Conservation (phyloP, 2,329 filamentous ascomycete genomes). For the Atkinsonella texensis region DNA sequence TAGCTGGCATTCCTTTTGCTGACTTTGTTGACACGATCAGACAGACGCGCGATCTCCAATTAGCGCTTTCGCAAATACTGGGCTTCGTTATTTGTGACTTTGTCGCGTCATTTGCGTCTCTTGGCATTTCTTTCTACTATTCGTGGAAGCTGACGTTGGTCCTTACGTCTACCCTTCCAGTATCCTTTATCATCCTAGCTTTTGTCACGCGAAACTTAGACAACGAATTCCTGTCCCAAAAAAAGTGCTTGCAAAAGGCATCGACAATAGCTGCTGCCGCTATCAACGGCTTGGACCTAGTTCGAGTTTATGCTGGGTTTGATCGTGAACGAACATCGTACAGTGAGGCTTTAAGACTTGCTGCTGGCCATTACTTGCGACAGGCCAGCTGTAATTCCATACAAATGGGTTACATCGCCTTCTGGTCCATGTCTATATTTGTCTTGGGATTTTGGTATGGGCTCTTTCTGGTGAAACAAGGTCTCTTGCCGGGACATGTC, state of each 20-base stretch:
- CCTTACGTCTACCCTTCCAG: conserved; percentile 59
- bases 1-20: neutral
- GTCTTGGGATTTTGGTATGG: conserved; percentile 88
- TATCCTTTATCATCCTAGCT: conserved; percentile 49
- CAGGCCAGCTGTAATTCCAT: conserved; percentile 58
- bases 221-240: conserved; percentile 56
- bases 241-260: conserved; percentile 52
- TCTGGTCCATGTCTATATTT: conserved; percentile 69
- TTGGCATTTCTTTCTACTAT: conserved; percentile 62
- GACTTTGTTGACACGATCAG: conserved; percentile 29
- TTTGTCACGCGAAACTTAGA: conserved; percentile 50
- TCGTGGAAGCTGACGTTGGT: conserved; percentile 80
- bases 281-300: conserved; percentile 64
- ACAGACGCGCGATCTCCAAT: conserved; percentile 70
- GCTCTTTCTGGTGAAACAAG: conserved; percentile 51
- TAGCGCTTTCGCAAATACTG: conserved; percentile 67
- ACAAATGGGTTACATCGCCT: conserved; percentile 61
- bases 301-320: conserved; percentile 77
- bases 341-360: conserved; percentile 37
- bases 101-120: conserved; percentile 51
- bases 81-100: conserved; percentile 55
- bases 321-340: conserved; percentile 59
- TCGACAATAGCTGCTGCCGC: conserved; percentile 61
- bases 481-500: conserved; percentile 52
- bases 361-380: conserved; percentile 50